A percentile compares a stretch with the other conserved stretches of the same genome.
Conservation (phyloP, 2,329 filamentous ascomycete species). For the Clarireedia sp. region DNA sequence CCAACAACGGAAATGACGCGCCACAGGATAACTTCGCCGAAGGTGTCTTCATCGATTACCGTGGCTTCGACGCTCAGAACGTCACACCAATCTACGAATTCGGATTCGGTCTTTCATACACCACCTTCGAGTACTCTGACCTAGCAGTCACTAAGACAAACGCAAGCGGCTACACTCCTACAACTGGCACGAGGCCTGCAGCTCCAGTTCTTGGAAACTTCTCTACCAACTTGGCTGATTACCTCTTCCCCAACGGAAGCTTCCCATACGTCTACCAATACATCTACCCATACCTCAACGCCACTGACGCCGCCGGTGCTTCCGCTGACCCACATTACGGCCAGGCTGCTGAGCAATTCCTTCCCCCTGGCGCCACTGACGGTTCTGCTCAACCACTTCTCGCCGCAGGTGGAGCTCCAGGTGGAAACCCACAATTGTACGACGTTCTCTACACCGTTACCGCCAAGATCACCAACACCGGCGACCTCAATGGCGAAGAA, state of each 20-base stretch:
- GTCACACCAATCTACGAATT: slow-evolving; percentile 71
- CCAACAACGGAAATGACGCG: slow-evolving; percentile 57
- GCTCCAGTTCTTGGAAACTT: slow-evolving; percentile 57
- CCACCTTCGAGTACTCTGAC: slow-evolving; percentile 68
- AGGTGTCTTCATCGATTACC: slow-evolving; percentile 76
- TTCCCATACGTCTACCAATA: slow-evolving; percentile 39
- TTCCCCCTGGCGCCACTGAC: slow-evolving; percentile 37
- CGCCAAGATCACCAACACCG: slow-evolving; percentile 48
- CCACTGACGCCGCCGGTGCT: slow-evolving; percentile 42
- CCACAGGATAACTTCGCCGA: slow-evolving; percentile 70
- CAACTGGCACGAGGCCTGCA: slow-evolving; percentile 50
- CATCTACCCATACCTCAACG: slow-evolving; percentile 51
- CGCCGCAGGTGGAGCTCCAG: slow-evolving; percentile 43
- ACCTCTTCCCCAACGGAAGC: slow-evolving; percentile 56
- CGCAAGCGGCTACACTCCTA: slow-evolving; percentile 35
- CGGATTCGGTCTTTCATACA: slow-evolving; percentile 74
- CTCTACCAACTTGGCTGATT: slow-evolving; percentile 55
- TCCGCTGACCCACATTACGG: slow-evolving; percentile 30
- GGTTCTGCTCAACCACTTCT: slow-evolving; percentile 38
- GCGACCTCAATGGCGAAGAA: slow-evolving; percentile 44
- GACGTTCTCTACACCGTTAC: slow-evolving; percentile 47
- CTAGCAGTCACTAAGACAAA: slow-evolving; percentile 36
- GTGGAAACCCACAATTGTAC: slow-evolving; percentile 47
- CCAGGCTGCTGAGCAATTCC: slow-evolving; percentile 26
- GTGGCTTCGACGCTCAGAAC: slow-evolving; percentile 58